Conservation (phyloP, 345 rosid genomes). For the Lumnitzera racemosa region DNA sequence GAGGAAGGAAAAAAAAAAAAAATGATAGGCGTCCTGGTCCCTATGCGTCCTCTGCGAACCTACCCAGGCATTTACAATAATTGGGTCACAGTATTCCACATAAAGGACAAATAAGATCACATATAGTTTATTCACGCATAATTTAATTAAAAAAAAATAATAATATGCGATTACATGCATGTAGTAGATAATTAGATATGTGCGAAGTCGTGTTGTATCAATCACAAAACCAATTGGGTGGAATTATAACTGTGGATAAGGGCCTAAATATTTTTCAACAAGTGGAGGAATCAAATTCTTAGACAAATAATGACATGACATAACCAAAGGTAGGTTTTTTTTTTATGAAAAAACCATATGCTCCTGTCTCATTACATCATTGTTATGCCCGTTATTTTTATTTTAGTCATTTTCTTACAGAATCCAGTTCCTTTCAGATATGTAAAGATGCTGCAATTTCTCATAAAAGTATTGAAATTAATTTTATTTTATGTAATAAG, state of each 20-base stretch:
- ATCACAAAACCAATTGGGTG: neutral
- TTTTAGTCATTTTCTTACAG: too few species aligned
- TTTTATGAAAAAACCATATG: too few species aligned
- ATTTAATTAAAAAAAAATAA: neutral
- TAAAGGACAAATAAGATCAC: constrained; percentile 3
- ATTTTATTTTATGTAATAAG: too few species aligned
- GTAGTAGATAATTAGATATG: neutral
- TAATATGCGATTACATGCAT: neutral
- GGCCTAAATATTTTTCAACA: neutral
- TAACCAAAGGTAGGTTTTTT: too few species aligned
- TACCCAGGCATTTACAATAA: neutral
- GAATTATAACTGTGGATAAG: constrained; percentile 6
- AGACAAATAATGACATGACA: neutral
- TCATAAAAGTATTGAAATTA: too few species aligned
- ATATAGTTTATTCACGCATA: neutral
- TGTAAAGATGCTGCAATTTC: too few species aligned
- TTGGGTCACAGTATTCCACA: constrained; percentile 11
- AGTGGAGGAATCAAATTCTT: neutral
- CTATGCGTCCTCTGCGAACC: neutral
- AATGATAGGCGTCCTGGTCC: too few species aligned
- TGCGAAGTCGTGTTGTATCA: neutral
- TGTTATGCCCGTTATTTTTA: too few species aligned
- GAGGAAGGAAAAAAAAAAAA: too few species aligned
- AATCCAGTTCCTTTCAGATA: too few species aligned
- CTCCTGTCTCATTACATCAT: too few species aligned